Base-by-base conservation (phyloP, 2,329 filamentous ascomycete species). In the Cladorrhinum sp. region DNA sequence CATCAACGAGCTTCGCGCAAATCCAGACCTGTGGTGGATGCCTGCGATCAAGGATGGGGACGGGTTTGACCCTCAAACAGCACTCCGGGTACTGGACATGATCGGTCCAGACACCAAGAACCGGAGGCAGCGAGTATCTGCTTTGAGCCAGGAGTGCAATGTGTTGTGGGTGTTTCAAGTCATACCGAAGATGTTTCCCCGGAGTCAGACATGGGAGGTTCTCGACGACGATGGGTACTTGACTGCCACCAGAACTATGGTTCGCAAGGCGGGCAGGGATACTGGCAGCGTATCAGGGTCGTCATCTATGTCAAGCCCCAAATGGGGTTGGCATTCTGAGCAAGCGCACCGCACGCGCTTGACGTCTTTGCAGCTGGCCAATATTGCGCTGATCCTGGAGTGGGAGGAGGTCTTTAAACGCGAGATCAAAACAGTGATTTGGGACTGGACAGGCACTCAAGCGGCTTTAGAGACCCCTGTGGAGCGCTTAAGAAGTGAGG, bases 101-200 rank as follows among this genome's bases (percentile, higher is more conserved):
- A 48, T 58, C 32, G 56, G 56, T 20, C 56, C 56, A 3, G 48
- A 36, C 48, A 58, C 45, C 10, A 50, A 32, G 13, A 29, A 48
- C 20, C 56, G 56, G n/a, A 38, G 32, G 48, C 45, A 58, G 12
- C 10, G 48, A 22, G 56, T 52, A 8, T 50, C 48, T 29, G 2
- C 24, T 13, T 49, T 58, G 29, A 52, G 22, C 22, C 56, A 45
- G 23, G 56, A 58, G 23, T 52, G 48, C 32, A 58, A 58, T 36
- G 56, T 48, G n/a, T 32, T 58, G 56, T 58, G 56, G 56, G 48
- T 36, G n/a, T 58, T 58, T 36, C 48, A 58, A 24, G 45, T 58
- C 16, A 32, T 50, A n/a, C 29, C 56, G 8, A 58, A 36, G 16
- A n/a, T 27, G 4, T 29, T 58, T 24, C 56, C 48, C 12, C 48